Evolutionary conservation across 306 rosid genomes (phyloP), one percentile per base, ranked within the genome.

Genomic region (Ormosia emarginata): DNA sequence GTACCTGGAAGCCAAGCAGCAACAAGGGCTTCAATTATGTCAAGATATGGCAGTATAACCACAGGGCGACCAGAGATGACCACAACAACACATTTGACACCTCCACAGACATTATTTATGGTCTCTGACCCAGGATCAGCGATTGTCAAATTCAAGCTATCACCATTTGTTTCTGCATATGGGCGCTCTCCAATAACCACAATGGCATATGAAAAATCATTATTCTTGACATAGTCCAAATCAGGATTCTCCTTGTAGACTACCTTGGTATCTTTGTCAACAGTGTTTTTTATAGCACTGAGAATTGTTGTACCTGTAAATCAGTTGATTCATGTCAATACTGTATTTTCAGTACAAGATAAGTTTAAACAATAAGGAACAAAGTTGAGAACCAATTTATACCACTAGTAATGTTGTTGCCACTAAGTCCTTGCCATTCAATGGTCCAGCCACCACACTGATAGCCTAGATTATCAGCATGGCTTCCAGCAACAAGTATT

Each of bases 391-490:
- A 34, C 12, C 17, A 63, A 33, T 11, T 9, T 34, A 2, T 43
- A 77, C 81, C 81, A 32, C 14, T 36, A 36, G 68, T 39, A 11
- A 49, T 12, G 33, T 49, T 13, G 71, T 92, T 90, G 80, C 93
- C 94, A 41, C 56, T 37, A 8, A 78, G 85, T 14, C 97, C 97
- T 84, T 92, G 97, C 97, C 97, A 92, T 14, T 89, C 74, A 67
- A 92, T 87, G 6, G 97, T 90, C 94, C 97, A 92, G 63, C 97
- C 97, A 68, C 97, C 97, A 41, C 97, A 92, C 71, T 92, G 97
- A 63, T 82, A 58, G 71, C 97, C 97, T 47, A 92, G 82, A 84
- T 92, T 90, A 77, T 92, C 90, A 5, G 97, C 97, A n/a, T 92
- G 94, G 57, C 84, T 86, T 74, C 97, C 94, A 0, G 93, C 90